phyloP scores from a whole-genome alignment of 257 asterid species.

The Scutellaria minor region DNA sequence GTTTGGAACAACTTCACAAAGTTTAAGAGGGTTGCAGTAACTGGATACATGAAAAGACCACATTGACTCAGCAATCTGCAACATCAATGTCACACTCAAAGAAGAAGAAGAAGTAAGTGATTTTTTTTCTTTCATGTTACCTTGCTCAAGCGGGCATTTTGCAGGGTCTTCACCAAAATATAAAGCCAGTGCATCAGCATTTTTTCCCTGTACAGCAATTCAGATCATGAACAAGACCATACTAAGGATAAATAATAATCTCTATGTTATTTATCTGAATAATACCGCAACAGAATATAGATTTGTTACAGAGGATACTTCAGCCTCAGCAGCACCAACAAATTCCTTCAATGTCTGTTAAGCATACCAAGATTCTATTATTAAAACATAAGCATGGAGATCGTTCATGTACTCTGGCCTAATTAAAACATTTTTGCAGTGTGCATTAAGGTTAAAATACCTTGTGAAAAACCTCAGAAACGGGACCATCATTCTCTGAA shows the following conservation, averaged over 20 bases:
- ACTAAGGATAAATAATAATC: conserved; percentile 5
- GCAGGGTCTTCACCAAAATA: conserved; percentile 97
- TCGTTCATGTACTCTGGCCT: background rate
- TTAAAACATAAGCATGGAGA: conserved; percentile 23
- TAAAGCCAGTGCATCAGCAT: conserved; percentile 79
- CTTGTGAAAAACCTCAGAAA: conserved; percentile 76
- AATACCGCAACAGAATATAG: conserved; percentile 76
- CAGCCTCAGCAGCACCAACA: conserved; percentile 72
- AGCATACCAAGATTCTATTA: conserved; percentile 20
- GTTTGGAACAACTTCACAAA: conserved; percentile 86
- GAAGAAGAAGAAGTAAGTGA: background rate
- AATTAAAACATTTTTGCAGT: conserved; percentile 3
- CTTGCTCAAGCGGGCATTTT: conserved; percentile 91
- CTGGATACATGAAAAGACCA: conserved; percentile 58
- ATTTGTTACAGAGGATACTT: conserved; percentile 64
- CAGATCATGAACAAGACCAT: conserved; percentile 1
- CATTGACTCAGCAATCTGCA: conserved; percentile 41
- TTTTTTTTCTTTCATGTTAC: conserved; percentile 37
- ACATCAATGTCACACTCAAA: conserved; percentile 17
- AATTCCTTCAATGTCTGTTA: conserved; percentile 72
- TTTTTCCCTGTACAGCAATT: conserved; percentile 66
- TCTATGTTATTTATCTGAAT: conserved; percentile 25
- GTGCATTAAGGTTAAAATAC: conserved; percentile 42
- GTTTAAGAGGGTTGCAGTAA: conserved; percentile 86
- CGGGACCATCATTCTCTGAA: conserved; percentile 87